These are phyloP conservation scores for Plasmopara viticola DNA, from an alignment of 352 stramenopile genomes.

Conservation along the genomic window DNA sequence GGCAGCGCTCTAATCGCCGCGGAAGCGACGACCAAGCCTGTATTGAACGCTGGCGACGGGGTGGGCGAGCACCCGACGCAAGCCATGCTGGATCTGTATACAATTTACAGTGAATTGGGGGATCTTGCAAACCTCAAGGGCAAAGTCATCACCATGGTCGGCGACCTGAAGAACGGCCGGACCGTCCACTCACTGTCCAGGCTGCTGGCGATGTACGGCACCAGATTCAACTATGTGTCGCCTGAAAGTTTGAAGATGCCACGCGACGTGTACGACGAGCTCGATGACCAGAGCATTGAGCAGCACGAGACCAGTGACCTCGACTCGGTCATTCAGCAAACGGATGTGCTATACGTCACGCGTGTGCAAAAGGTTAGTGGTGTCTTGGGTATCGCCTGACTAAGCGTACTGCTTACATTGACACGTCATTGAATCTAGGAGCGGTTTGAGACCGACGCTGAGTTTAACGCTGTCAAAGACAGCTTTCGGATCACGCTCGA, in stretches of 20 bases:
- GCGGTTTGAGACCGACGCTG: slow-evolving; percentile 90
- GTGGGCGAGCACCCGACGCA: slow-evolving; percentile 98
- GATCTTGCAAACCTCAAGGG: slow-evolving; percentile 52
- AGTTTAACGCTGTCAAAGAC: slow-evolving; percentile 94
- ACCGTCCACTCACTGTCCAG: slow-evolving; percentile 97
- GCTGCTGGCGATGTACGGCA: slow-evolving; percentile 89
- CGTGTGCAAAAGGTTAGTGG: slow-evolving; percentile 88
- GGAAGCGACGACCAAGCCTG: slow-evolving; percentile 79
- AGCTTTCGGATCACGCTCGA: slow-evolving; percentile 73
- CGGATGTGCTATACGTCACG: slow-evolving; percentile 98
- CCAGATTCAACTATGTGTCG: slow-evolving; percentile 90
- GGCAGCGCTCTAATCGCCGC: slow-evolving; percentile 80
- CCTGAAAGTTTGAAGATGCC: slow-evolving; percentile 86
- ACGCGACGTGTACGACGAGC: slow-evolving; percentile 71
- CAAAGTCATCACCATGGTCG: slow-evolving; percentile 95
- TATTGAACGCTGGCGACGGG: slow-evolving; percentile 94
- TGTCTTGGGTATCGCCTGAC: not conserved
- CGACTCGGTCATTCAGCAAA: slow-evolving; percentile 83
- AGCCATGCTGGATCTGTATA: slow-evolving; percentile 98
- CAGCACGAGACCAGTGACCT: slow-evolving; percentile 86
- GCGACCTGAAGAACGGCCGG: slow-evolving; percentile 98
- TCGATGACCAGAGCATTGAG: slow-evolving; percentile 56
- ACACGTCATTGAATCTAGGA: slow-evolving; percentile 50
- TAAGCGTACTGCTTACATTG: not conserved
- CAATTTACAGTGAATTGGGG: slow-evolving; percentile 89